A percentile compares a stretch with the other conserved stretches of the same genome.
These are phyloP conservation scores for Boechera retrofracta DNA, from an alignment of 345 rosid genomes.

Conservation along the genomic window DNA sequence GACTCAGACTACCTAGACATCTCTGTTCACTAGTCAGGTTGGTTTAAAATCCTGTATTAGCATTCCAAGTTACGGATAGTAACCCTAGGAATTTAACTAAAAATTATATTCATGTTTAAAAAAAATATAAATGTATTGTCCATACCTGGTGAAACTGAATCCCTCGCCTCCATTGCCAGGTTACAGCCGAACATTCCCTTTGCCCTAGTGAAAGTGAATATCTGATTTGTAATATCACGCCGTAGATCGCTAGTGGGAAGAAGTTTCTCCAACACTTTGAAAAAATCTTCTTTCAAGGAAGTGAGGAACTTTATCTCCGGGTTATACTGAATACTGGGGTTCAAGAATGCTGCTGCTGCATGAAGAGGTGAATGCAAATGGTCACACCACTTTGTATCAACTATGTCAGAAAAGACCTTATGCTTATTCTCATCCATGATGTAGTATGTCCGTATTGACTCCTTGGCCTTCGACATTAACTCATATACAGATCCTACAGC, in stretches of 20 bases:
- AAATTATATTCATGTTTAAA: neutral
- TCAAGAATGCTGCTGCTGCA: slow-evolving; percentile 85
- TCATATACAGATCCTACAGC: slow-evolving; percentile 81
- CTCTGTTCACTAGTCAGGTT: slow-evolving; percentile 11
- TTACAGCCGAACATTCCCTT: slow-evolving; percentile 86
- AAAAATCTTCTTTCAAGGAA: slow-evolving; percentile 80
- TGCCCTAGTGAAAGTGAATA: slow-evolving; percentile 69
- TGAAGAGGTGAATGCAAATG: slow-evolving; percentile 86
- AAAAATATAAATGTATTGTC: neutral
- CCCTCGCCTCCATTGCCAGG: slow-evolving; percentile 81
- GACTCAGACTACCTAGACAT: slow-evolving; percentile 11
- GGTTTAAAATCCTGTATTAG: neutral
- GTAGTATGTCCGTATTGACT: slow-evolving; percentile 80
- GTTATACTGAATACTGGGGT: slow-evolving; percentile 83
- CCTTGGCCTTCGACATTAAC: slow-evolving; percentile 84
- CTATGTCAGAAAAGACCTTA: slow-evolving; percentile 73
- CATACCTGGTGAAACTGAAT: slow-evolving; percentile 79
- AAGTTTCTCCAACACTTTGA: slow-evolving; percentile 78
- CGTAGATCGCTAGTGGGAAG: slow-evolving; percentile 90
- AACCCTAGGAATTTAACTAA: slow-evolving; percentile 3
- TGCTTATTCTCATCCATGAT: slow-evolving; percentile 91
- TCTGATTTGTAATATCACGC: slow-evolving; percentile 81
- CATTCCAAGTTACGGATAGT: neutral
- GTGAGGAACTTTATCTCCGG: slow-evolving; percentile 75
- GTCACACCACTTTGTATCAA: slow-evolving; percentile 80